Conservation (phyloP, 2,329 filamentous ascomycete species). For the Rhexocercosporidium sp. region DNA sequence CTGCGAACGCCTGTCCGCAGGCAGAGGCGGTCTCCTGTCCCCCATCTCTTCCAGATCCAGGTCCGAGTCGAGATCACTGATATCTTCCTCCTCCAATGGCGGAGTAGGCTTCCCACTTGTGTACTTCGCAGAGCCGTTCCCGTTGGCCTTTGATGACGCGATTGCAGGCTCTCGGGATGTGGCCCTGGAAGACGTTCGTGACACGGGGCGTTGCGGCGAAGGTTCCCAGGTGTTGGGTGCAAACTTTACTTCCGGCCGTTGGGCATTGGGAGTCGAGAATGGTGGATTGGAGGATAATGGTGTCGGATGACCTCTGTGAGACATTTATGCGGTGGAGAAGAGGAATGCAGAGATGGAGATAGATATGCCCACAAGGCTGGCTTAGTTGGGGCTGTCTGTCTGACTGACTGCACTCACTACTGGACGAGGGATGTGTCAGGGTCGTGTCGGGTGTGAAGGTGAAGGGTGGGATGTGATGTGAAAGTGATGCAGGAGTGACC, state of each 20-base stretch:
- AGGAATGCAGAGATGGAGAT: constrained; percentile 3
- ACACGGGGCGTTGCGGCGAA: constrained; percentile 26
- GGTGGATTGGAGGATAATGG: constrained; percentile 10
- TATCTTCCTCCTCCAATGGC: constrained; percentile 12
- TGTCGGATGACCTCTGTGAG: constrained; percentile 36
- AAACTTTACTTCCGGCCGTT: constrained; percentile 17
- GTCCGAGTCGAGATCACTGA: constrained; percentile 24
- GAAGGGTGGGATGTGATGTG: constrained; percentile 6
- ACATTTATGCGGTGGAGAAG: constrained; percentile 38
- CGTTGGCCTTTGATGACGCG: constrained; percentile 19
- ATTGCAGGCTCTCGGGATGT: constrained; percentile 25
- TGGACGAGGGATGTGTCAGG: constrained; percentile 1
- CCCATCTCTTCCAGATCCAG: constrained; percentile 38
- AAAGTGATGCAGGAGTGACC: constrained; percentile 9
- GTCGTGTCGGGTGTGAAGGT: too few relatives aligned
- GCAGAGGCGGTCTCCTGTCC: constrained; percentile 47
- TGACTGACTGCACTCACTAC: constrained; percentile 1
- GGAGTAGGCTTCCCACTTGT: constrained; percentile 16
- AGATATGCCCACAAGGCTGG: constrained; percentile 12
- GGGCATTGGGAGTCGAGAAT: constrained; percentile 23
- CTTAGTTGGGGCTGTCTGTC: background rate
- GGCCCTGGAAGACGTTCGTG: constrained; percentile 32
- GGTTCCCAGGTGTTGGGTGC: constrained; percentile 30
- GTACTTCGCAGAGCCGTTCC: constrained; percentile 22
- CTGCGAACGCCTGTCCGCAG: constrained; percentile 46